Conservation (phyloP, 768 basidiomycete genomes). For the Panellus pusillus region DNA sequence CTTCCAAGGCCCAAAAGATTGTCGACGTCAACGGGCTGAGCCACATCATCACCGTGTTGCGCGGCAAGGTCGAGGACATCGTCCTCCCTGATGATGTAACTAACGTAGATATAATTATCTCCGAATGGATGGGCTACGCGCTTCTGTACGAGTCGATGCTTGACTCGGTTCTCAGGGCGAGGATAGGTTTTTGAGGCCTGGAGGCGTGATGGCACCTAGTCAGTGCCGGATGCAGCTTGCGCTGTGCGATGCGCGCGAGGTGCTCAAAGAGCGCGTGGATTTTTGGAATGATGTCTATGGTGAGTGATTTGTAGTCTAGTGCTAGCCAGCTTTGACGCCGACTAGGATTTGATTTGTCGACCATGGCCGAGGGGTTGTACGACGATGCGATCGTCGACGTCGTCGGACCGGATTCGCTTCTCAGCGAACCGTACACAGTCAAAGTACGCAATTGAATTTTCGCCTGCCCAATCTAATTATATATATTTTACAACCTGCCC, state of each 20-base stretch:
- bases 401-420: conserved; percentile 60
- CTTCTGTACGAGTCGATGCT: conserved; percentile 96
- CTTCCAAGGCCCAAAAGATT: conserved; percentile 73
- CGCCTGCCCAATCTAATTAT: not conserved
- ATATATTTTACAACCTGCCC: not conserved
- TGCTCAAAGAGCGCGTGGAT: conserved; percentile 76
- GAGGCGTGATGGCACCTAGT: conserved; percentile 87
- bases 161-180: conserved; percentile 87
- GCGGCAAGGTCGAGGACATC: conserved; percentile 90
- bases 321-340: not conserved
- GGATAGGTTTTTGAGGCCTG: conserved; percentile 82
- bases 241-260: conserved; percentile 73
- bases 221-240: conserved; percentile 86
- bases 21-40: conserved; percentile 74
- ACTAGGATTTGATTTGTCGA: conserved; percentile 83
- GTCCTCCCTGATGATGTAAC: conserved; percentile 65
- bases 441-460: conserved; percentile 48
- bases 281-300: conserved; percentile 95
- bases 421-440: conserved; percentile 62
- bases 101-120: conserved; percentile 91
- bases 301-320: conserved; percentile 31
- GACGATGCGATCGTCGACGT: conserved; percentile 86
- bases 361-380: conserved; percentile 75
- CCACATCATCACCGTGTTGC: conserved; percentile 80
- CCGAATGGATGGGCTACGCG: conserved; percentile 97